Percentiles rank a stretch among this genome's conserved stretches.
These are phyloP conservation scores for Trypethelium eluteriae DNA, from an alignment of 495 filamentous ascomycete species.

Conservation along the genomic window DNA sequence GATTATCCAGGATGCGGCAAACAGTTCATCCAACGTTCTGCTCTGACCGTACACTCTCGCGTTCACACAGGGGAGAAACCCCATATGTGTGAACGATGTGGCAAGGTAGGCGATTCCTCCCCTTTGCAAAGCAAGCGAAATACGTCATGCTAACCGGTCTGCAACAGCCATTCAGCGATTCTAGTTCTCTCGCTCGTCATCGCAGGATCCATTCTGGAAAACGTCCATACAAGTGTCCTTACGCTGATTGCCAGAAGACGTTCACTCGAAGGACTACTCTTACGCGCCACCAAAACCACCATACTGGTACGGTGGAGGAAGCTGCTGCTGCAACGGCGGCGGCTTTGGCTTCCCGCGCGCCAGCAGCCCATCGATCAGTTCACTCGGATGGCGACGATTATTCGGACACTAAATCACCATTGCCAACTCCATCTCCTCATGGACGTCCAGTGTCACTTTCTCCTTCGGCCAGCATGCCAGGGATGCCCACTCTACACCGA, in stretches of 20 bases:
- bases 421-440: slow-evolving; percentile 80
- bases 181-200: slow-evolving; percentile 88
- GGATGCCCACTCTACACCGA: slow-evolving; percentile 63
- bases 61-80: slow-evolving; percentile 98
- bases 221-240: slow-evolving; percentile 94
- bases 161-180: slow-evolving; percentile 90
- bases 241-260: slow-evolving; percentile 95
- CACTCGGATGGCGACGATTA: slow-evolving; percentile 71
- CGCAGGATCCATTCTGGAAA: slow-evolving; percentile 93
- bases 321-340: slow-evolving; percentile 83
- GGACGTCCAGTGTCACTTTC: slow-evolving; percentile 70
- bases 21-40: slow-evolving; percentile 97
- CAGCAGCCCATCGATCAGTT: slow-evolving; percentile 47
- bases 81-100: slow-evolving; percentile 93
- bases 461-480: slow-evolving; percentile 66
- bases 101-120: slow-evolving; percentile 60
- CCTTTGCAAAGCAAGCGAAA: background rate
- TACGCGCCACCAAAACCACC: slow-evolving; percentile 91
- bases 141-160: slow-evolving; percentile 21
- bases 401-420: slow-evolving; percentile 72
- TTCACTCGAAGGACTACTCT: slow-evolving; percentile 93
- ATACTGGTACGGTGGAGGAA: slow-evolving; percentile 92
- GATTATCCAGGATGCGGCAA: slow-evolving; percentile 85
- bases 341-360: slow-evolving; percentile 56
- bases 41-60: slow-evolving; percentile 86